Percentiles rank a stretch among this genome's conserved stretches.
Conservation (phyloP, 1,284 basidiomycete species). For the Cerioporus squamosus region DNA sequence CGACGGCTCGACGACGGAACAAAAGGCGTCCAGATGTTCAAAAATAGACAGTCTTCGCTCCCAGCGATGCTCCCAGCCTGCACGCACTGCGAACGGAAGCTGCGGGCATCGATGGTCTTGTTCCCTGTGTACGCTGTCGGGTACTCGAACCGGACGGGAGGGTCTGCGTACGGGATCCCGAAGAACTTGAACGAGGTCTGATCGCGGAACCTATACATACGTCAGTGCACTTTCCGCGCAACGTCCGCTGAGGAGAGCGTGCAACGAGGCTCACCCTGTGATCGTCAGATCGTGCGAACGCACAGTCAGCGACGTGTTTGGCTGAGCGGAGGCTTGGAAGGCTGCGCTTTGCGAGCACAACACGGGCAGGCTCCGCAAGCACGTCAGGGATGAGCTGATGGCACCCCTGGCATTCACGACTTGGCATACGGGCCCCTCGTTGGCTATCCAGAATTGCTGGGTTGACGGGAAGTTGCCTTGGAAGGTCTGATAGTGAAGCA, state of each 20-base stretch:
- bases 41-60: slow-evolving; percentile 46
- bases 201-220: slow-evolving; percentile 36
- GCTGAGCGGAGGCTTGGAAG: slow-evolving; percentile 21
- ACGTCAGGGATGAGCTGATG: slow-evolving; percentile 25
- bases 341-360: slow-evolving; percentile 35
- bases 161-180: slow-evolving; percentile 41
- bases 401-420: slow-evolving; percentile 28
- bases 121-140: slow-evolving; percentile 34
- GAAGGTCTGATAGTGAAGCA: slow-evolving; percentile 33
- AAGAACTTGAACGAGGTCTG: slow-evolving; percentile 40
- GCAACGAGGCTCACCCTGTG: slow-evolving; percentile 29
- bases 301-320: slow-evolving; percentile 26
- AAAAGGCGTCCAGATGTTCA: slow-evolving; percentile 50
- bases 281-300: slow-evolving; percentile 28
- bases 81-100: slow-evolving; percentile 35
- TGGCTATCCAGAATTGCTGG: slow-evolving; percentile 36
- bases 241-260: neutral
- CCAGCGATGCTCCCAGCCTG: slow-evolving; percentile 29
- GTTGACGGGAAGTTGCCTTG: slow-evolving; percentile 19
- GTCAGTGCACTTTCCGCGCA: neutral
- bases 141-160: slow-evolving; percentile 37
- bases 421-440: slow-evolving; percentile 25
- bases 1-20: slow-evolving; percentile 29
- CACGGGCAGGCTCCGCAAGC: slow-evolving; percentile 28
- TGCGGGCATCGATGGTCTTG: slow-evolving; percentile 35